phyloP scores from a whole-genome alignment of 2,329 filamentous ascomycete species.

The Alternaria burnsii region DNA sequence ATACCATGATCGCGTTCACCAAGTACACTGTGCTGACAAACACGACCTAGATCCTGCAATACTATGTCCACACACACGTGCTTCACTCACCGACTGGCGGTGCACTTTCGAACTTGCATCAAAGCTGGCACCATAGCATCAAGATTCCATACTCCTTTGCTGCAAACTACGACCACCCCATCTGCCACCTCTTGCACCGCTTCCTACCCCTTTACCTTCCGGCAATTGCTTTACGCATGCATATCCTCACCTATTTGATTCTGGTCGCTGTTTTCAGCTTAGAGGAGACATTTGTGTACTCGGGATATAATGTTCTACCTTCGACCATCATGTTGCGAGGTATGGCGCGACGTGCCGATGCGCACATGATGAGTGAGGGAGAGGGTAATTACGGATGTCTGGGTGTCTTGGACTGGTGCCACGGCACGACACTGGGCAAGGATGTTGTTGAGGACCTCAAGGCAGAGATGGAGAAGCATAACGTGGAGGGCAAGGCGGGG shows the following conservation, averaged over 20 bases:
- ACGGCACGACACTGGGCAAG: conserved; percentile 60
- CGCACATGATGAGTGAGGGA: conserved; percentile 66
- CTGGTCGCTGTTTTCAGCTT: conserved; percentile 69
- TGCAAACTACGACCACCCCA: conserved; percentile 73
- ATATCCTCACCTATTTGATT: conserved; percentile 76
- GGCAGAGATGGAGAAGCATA: conserved; percentile 65
- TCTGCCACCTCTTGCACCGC: conserved; percentile 68
- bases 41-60: conserved; percentile 65
- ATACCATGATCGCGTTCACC: conserved; percentile 1
- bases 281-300: conserved; percentile 73
- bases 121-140: conserved; percentile 66
- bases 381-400: conserved; percentile 69
- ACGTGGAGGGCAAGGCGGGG: conserved; percentile 55
- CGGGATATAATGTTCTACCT: conserved; percentile 70
- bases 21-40: conserved; percentile 19
- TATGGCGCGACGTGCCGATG: conserved; percentile 65
- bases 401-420: conserved; percentile 61
- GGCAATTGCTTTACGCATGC: conserved; percentile 70
- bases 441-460: conserved; percentile 64
- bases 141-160: conserved; percentile 68
- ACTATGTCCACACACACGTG: conserved; percentile 75
- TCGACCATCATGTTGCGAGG: conserved; percentile 65
- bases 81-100: conserved; percentile 64
- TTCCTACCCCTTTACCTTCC: conserved; percentile 73
- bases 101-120: conserved; percentile 53